Evolutionary conservation across 345 rosid genomes (phyloP).

Genomic region (Citrus hindsii): DNA sequence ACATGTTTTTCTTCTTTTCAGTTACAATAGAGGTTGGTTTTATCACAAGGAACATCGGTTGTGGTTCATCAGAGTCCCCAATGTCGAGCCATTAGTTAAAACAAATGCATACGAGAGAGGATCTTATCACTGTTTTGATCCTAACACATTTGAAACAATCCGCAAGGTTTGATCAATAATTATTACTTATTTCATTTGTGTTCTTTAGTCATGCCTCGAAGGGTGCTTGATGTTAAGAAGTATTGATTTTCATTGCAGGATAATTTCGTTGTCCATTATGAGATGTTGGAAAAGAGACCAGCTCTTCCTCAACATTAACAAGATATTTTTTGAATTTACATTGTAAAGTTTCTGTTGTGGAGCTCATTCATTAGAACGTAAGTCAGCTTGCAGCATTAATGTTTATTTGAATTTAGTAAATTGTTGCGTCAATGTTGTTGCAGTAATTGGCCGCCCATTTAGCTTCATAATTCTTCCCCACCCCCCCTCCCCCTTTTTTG

Average conservation of each 20-base stretch:
- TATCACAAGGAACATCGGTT: conserved; percentile 79
- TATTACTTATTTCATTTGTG: not conserved
- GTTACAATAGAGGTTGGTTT: conserved; percentile 85
- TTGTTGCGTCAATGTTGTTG: conserved; percentile 6
- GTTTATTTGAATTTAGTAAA: conserved; percentile 18
- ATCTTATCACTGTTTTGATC: conserved; percentile 87
- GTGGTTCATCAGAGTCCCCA: conserved; percentile 76
- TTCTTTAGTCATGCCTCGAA: not conserved
- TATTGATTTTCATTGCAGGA: conserved; percentile 54
- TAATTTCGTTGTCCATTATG: conserved; percentile 69
- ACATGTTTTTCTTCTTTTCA: conserved; percentile 37
- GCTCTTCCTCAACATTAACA: conserved; percentile 70
- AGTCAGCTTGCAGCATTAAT: conserved; percentile 28
- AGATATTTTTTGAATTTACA: conserved; percentile 26
- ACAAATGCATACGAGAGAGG: conserved; percentile 71
- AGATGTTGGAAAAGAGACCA: conserved; percentile 89
- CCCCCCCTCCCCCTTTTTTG: not conserved
- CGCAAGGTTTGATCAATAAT: conserved; percentile 65
- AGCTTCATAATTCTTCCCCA: not conserved
- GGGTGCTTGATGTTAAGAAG: not conserved
- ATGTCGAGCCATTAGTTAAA: conserved; percentile 84
- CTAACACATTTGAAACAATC: conserved; percentile 59
- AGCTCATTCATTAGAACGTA: conserved; percentile 31
- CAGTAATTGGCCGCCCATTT: not conserved
- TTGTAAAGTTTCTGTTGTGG: conserved; percentile 51